These are phyloP conservation scores for Malassezia globosa DNA, from an alignment of 1,284 basidiomycete species.

Conservation along the genomic window DNA sequence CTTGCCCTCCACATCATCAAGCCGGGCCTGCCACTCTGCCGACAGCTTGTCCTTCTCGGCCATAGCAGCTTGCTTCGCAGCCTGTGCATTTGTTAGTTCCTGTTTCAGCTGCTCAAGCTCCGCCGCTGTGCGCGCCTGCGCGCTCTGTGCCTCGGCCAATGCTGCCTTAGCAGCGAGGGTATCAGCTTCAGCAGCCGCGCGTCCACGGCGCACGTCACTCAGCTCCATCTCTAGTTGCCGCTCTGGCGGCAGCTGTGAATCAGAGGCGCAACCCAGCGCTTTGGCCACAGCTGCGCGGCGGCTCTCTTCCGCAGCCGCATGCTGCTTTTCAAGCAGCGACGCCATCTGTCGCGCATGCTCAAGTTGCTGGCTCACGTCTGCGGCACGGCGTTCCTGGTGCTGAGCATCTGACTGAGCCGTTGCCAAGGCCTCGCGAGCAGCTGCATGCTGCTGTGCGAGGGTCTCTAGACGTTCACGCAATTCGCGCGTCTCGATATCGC, in stretches of 20 bases:
- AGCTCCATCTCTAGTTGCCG: slow-evolving; percentile 73
- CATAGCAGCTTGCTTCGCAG: slow-evolving; percentile 55
- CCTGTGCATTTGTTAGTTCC: slow-evolving; percentile 53
- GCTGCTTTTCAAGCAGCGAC: slow-evolving; percentile 60
- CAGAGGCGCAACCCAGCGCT: slow-evolving; percentile 7
- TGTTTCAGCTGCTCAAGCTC: slow-evolving; percentile 58
- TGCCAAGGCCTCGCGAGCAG: slow-evolving; percentile 62
- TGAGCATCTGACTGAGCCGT: slow-evolving; percentile 67
- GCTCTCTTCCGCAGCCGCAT: slow-evolving; percentile 10
- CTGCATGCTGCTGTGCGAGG: slow-evolving; percentile 59
- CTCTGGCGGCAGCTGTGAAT: slow-evolving; percentile 53
- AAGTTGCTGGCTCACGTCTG: slow-evolving; percentile 60
- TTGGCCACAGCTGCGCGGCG: slow-evolving; percentile 39
- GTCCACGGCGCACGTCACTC: slow-evolving; percentile 51
- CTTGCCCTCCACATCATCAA: slow-evolving; percentile 57
- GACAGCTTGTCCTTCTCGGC: slow-evolving; percentile 56
- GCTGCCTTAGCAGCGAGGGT: slow-evolving; percentile 9
- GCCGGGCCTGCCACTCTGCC: slow-evolving; percentile 52
- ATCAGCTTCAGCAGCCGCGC: slow-evolving; percentile 30
- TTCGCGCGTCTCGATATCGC: slow-evolving; percentile 68
- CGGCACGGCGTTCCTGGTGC: slow-evolving; percentile 66
- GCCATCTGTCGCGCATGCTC: slow-evolving; percentile 71
- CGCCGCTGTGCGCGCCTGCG: slow-evolving; percentile 51
- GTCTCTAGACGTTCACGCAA: slow-evolving; percentile 64
- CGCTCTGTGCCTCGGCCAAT: slow-evolving; percentile 57